Evolutionary conservation across 257 asterid genomes (phyloP), one percentile per base, ranked within the genome.

Genomic region (Ligustrum vulgare): DNA sequence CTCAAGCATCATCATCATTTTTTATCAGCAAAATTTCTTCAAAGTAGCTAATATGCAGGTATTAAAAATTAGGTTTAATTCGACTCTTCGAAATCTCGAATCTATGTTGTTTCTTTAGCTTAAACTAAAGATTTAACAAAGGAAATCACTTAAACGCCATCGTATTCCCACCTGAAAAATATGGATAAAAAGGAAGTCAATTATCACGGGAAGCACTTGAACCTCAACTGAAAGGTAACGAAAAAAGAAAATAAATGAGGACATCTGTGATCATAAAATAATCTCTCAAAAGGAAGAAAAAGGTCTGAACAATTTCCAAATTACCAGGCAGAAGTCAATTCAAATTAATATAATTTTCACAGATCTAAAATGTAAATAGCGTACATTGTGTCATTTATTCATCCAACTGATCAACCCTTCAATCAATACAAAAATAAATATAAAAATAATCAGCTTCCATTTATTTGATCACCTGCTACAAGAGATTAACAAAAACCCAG

Each of bases 1-100:
- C 4, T 91, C 97, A 63, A 88, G 89, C 89, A 90, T 89, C 97
- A 91, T 87, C 94, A 91, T 91, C 31, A 28, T 41, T 78, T 39
- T 56, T 56, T 10, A 41, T 39, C 49, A 1, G 47, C 6, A 23
- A 33, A 80, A 33, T 60, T 20, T 36, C 20, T 2, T 58, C 80
- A 47, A 60, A 68, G 20, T 36, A 31, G 33, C 34, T 22, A 32
- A 36, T 32, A 39, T 22, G 45, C 37, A 70, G 56, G 64, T 4
- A 41, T 11, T 10, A 23, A 28, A 34, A 81, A 60, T 33, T 54
- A 5, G 60, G 69, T n/a, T 31, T 70, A 75, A 56, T 20, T 54
- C 64, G 15, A 45, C 81, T 47, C 73, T 60, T 23, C 64, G 70
- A 76, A 67, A 37, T 22, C 62, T 34, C 32, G 70, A 67, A 56